Base-by-base conservation (phyloP, 768 basidiomycete genomes). In the Mycena albidolilacea region DNA sequence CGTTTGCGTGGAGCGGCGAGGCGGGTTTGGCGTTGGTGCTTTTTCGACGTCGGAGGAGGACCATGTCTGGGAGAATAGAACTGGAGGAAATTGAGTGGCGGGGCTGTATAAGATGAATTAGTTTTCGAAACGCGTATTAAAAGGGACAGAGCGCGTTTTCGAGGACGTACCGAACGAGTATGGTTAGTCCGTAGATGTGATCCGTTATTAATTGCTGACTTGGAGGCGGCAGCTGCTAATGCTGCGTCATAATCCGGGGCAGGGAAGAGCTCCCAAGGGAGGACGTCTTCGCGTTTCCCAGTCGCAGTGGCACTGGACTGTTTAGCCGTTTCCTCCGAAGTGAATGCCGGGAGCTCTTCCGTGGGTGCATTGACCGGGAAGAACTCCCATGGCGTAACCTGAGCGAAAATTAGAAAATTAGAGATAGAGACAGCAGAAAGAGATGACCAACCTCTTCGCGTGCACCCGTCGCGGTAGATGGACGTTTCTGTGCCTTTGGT, bases 261-360 rank as follows among this genome's bases (percentile, higher is more conserved):
- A 37, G 81, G 81, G 48, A 77, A 77, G 64, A 82, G 64, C 76
- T 85, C 84, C 84, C 84, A 85, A 71, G 82, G 82, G 64, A 78
- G 74, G 17, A 83, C 81, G 55, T 82, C 79, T 65, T 80, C 80
- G 9, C 81, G 74, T 69, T 79, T 78, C 8, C 79, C 81, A 3
- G 78, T 78, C 15, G 76, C 66, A 37, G 78, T 76, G 4, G 35
- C 46, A 17, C 3, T 60, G 2, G 61, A 23, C 23, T 67, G 71
- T 39, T 63, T 64, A 15, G 46, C 62, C 4, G 61, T 23, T 38
- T 73, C 63, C 44, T 50, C 67, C 7, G 50, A 55, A 46, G 61
- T 67, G 10, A 68, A 38, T n/a, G 59, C 41, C 2, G 61, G 62
- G 12, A 73, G 58, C 17, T 21, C 21, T 19, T 54, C 55, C 19